Conservation (phyloP, 345 rosid genomes). For the Eucalyptus curtisii region DNA sequence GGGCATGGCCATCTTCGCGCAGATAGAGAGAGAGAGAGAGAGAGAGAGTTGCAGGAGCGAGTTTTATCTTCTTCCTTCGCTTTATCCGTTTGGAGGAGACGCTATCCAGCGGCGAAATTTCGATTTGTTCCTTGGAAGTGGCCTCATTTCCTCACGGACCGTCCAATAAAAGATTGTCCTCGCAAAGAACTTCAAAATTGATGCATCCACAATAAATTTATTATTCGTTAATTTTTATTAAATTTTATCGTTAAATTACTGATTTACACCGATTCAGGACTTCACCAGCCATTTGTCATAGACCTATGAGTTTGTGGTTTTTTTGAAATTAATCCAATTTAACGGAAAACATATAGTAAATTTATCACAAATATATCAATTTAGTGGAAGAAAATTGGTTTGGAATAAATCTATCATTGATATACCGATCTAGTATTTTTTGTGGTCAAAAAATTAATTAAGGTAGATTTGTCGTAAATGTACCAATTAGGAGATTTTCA, state of each 20-base stretch:
- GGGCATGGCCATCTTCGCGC: neutral
- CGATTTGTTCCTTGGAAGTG: neutral
- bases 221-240: neutral
- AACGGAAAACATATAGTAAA: accelerated
- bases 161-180: neutral
- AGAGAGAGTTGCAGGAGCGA: neutral
- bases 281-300: neutral
- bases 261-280: accelerated
- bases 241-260: too few relatives aligned
- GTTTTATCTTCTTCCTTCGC: neutral
- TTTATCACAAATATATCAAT: accelerated
- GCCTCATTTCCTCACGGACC: neutral
- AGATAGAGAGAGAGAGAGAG: neutral
- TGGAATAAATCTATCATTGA: too few relatives aligned
- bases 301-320: neutral
- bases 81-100: neutral
- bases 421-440: too few relatives aligned
- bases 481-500: too few relatives aligned
- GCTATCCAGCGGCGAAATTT: neutral
- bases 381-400: too few relatives aligned
- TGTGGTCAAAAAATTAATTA: too few relatives aligned
- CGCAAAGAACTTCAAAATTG: too few relatives aligned
- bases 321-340: neutral
- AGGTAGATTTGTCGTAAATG: too few relatives aligned
- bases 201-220: accelerated